Conservation (phyloP, 108 stramenopile genomes). For the Fistulifera solaris region DNA sequence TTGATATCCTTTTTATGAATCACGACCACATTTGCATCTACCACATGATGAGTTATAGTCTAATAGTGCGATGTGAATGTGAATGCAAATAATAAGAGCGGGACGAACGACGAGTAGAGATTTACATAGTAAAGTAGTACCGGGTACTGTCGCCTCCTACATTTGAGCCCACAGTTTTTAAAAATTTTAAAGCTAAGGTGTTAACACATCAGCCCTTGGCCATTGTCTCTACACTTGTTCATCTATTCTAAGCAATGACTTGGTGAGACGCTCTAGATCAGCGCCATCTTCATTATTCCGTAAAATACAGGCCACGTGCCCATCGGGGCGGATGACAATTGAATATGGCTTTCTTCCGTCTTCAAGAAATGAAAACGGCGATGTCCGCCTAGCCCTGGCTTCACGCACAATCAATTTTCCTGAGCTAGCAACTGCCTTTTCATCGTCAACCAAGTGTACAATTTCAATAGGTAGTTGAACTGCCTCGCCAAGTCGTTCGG, state of each 20-base stretch:
- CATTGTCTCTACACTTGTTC: too few species aligned
- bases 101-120: too few species aligned
- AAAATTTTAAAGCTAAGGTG: too few species aligned
- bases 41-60: too few species aligned
- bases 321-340: constrained; percentile 52
- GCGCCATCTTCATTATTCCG: background rate
- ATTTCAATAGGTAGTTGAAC: background rate
- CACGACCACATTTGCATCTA: too few species aligned
- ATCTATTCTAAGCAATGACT: background rate
- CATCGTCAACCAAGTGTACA: constrained; percentile 6
- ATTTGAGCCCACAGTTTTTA: too few species aligned
- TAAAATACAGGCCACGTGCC: constrained; percentile 33
- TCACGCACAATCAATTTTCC: background rate
- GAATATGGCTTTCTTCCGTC: background rate
- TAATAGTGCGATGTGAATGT: too few species aligned
- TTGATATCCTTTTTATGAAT: too few species aligned
- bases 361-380: constrained; percentile 1
- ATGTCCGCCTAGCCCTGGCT: constrained; percentile 4
- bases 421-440: background rate
- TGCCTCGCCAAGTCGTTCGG: background rate
- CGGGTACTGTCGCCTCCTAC: too few species aligned
- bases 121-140: too few species aligned
- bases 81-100: too few species aligned
- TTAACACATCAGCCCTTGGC: too few species aligned
- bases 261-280: background rate